Evolutionary conservation across 2,329 filamentous ascomycete genomes (phyloP).

Genomic region (Hirsutella thompsonii): DNA sequence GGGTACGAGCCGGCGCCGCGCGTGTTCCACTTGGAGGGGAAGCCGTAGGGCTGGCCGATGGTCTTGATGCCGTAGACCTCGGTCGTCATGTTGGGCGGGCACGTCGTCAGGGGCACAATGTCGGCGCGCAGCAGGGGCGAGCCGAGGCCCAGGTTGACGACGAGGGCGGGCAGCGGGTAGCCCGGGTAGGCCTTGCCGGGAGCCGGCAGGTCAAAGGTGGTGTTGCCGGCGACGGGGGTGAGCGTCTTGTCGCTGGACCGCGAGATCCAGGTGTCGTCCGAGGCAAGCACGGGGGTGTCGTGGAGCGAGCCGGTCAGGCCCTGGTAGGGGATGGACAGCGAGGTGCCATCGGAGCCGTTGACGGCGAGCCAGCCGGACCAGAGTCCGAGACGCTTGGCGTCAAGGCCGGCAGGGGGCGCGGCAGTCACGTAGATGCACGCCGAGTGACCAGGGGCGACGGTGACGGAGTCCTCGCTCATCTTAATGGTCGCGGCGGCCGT

Average conservation of each 20-base stretch:
- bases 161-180: conserved; percentile 24
- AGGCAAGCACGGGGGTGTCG: conserved; percentile 10
- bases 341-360: conserved; percentile 24
- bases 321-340: conserved; percentile 26
- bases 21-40: conserved; percentile 22
- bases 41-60: conserved; percentile 28
- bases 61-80: conserved; percentile 24
- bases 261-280: conserved; percentile 14
- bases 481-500: conserved; percentile 27
- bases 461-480: conserved; percentile 29
- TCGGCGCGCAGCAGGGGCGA: conserved; percentile 29
- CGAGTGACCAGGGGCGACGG: conserved; percentile 26
- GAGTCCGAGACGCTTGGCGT: conserved; percentile 24
- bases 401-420: conserved; percentile 23
- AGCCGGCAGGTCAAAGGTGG: conserved; percentile 27
- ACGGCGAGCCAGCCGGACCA: conserved; percentile 29
- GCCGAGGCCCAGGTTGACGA: conserved; percentile 30
- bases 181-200: conserved; percentile 20
- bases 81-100: conserved; percentile 13
- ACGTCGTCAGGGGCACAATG: conserved; percentile 25
- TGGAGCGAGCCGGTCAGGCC: conserved; percentile 24
- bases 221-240: conserved; percentile 17
- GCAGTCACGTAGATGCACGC: conserved; percentile 32
- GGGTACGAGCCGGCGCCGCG: conserved; percentile 11
- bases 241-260: conserved; percentile 19